Evolutionary conservation across 805 yeast genomes (phyloP).

Genomic region (Pichia nakasei): DNA sequence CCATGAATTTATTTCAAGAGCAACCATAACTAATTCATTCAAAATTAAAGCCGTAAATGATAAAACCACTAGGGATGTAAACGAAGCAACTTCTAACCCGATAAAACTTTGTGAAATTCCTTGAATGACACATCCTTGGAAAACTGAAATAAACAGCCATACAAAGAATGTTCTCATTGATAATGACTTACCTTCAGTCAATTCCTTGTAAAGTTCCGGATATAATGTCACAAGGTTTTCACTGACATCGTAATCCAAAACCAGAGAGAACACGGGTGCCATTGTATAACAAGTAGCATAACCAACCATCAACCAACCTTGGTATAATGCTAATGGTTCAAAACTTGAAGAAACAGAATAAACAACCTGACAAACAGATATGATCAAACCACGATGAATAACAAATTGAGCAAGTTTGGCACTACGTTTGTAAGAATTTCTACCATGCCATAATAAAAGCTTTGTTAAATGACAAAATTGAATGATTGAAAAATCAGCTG

Average conservation of each 20-base stretch:
- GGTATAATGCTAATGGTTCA: constrained; percentile 89
- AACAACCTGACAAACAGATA: constrained; percentile 91
- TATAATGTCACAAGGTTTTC: constrained; percentile 82
- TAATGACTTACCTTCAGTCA: constrained; percentile 79
- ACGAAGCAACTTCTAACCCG: constrained; percentile 45
- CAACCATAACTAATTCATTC: constrained; percentile 91
- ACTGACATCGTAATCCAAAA: constrained; percentile 83
- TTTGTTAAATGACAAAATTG: constrained; percentile 87
- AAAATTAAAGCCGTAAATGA: constrained; percentile 71
- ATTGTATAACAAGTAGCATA: constrained; percentile 95
- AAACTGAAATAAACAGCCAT: constrained; percentile 86
- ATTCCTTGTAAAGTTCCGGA: constrained; percentile 91
- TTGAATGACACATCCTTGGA: constrained; percentile 84
- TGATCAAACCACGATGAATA: constrained; percentile 90
- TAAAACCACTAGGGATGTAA: constrained; percentile 73
- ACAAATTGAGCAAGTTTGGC: constrained; percentile 94
- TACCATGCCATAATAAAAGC: constrained; percentile 91
- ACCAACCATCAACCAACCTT: constrained; percentile 98
- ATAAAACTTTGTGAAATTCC: constrained; percentile 70
- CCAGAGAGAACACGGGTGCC: constrained; percentile 95
- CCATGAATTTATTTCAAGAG: constrained; percentile 90
- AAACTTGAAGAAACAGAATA: constrained; percentile 78
- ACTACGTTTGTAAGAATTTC: constrained; percentile 92
- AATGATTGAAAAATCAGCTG: constrained; percentile 92
- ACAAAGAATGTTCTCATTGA: constrained; percentile 82